These are phyloP conservation scores for Penstemon newberryi DNA, from an alignment of 257 asterid genomes.

Conservation along the genomic window DNA sequence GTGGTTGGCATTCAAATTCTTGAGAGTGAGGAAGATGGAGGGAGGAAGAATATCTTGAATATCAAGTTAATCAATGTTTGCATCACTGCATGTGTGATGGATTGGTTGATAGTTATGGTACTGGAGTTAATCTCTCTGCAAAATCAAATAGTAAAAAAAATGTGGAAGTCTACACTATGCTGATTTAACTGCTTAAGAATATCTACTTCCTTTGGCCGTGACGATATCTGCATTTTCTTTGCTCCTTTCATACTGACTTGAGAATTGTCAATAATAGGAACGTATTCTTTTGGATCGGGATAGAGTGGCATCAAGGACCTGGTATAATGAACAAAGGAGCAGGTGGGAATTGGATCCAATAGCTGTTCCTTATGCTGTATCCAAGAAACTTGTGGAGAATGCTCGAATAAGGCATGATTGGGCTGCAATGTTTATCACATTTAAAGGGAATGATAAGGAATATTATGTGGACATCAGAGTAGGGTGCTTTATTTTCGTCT, in stretches of 20 bases:
- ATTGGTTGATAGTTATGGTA: neutral
- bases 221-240: conserved; percentile 23
- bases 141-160: neutral
- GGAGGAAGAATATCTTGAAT: neutral
- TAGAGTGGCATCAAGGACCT: conserved; percentile 83
- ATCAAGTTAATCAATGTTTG: neutral
- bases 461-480: conserved; percentile 80
- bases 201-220: conserved; percentile 27
- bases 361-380: conserved; percentile 90
- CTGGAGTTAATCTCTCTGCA: neutral
- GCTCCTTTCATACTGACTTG: conserved; percentile 27
- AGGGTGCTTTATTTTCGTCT: conserved; percentile 31
- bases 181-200: conserved; percentile 17
- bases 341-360: conserved; percentile 97
- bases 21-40: neutral
- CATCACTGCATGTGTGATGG: conserved; percentile 5
- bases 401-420: conserved; percentile 99
- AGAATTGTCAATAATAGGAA: conserved; percentile 50
- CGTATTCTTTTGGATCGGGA: conserved; percentile 82
- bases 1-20: conserved; percentile 1
- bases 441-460: conserved; percentile 86
- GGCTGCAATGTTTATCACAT: conserved; percentile 76
- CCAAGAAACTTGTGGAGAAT: conserved; percentile 75
- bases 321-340: conserved; percentile 74
- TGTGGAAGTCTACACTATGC: neutral